phyloP scores from a whole-genome alignment of 2,329 filamentous ascomycete species.

The Fusarium beomiforme region DNA sequence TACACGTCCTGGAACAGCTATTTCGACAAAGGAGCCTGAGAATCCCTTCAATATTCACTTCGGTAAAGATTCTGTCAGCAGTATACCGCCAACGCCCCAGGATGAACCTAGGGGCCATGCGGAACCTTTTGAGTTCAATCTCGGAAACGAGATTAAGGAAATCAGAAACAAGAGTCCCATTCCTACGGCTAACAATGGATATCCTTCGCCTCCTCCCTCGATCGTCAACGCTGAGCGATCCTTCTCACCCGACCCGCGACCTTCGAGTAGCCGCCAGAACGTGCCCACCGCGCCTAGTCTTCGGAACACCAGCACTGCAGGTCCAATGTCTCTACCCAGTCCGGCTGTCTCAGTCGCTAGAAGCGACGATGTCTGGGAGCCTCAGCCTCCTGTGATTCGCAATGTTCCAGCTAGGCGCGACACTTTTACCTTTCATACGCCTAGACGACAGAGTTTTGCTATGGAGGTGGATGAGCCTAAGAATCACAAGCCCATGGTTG shows the following conservation, averaged over 20 bases:
- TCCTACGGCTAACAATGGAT: constrained; percentile 37
- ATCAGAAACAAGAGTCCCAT: constrained; percentile 12
- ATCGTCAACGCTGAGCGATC: constrained; percentile 46
- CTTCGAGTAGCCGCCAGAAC: constrained; percentile 36
- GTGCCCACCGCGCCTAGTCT: constrained; percentile 36
- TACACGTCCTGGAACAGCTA: constrained; percentile 49
- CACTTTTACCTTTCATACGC: constrained; percentile 57
- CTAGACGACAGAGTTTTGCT: constrained; percentile 59
- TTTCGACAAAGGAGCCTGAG: constrained; percentile 52
- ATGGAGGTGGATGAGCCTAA: constrained; percentile 55
- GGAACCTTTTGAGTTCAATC: constrained; percentile 52
- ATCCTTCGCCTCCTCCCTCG: constrained; percentile 53
- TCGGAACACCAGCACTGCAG: constrained; percentile 41
- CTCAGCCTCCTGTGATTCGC: constrained; percentile 56
- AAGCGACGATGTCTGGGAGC: constrained; percentile 52
- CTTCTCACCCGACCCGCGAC: constrained; percentile 35
- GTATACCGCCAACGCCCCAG: constrained; percentile 39
- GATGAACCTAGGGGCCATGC: constrained; percentile 50
- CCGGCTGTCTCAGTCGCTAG: constrained; percentile 54
- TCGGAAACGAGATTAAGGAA: constrained; percentile 27
- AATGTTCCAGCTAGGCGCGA: constrained; percentile 62
- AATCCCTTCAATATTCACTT: constrained; percentile 62
- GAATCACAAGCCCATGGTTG: constrained; percentile 38
- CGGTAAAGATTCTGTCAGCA: constrained; percentile 43
- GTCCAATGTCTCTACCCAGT: constrained; percentile 53